Evolutionary conservation across 371 early-diverging fungal genomes (phyloP), one percentile per base, ranked within the genome.

Genomic region (Syncephalastrum contaminatum): DNA sequence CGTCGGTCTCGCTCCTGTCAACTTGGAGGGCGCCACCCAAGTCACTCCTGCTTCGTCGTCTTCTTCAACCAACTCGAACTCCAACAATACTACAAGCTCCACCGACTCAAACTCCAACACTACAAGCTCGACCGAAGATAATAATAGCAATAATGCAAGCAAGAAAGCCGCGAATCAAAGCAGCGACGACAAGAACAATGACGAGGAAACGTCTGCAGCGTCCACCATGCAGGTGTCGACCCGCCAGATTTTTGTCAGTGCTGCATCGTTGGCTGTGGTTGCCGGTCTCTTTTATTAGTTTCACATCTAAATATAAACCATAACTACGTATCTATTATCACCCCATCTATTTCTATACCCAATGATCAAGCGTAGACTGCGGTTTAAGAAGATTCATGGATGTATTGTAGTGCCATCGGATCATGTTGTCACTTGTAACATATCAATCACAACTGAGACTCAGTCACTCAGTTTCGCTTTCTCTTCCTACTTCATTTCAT

Each of bases 1-100:
- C 8, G 62, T 70, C 12, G 69, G 74, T 13, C 53, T 70, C 16
- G 66, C 71, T 27, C 59, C 69, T 10, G 52, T 60, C 4, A 49
- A 44, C 41, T 24, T 51, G 4, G 45, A 22, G 1, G 46, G 25
- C 1, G 18, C 46, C 19, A 16, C 16, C 45, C 45, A 22, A 8
- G 14, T 20, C 20, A 12, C 54, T n/a, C 18, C 43, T 43, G 24
- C 46, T 16, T 14, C 46, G 43, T 27, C 54, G 21, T 12, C 52
- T n/a, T 36, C 20, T 18, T 24, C 25, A 27, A 39, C 19, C 27
- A 19, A 44, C 45, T 21, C 45, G 6, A 30, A 10, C 15, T 21
- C 45, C 0, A 44, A 16, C 5, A 19, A 44, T 10, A 16, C 0
- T 8, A 19, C 45, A 13, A 19, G 45, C 45, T 44, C 45, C n/a